A percentile compares a stretch with the other conserved stretches of the same genome.
These are phyloP conservation scores for Ilex asprella DNA, from an alignment of 257 asterid species.

Conservation along the genomic window DNA sequence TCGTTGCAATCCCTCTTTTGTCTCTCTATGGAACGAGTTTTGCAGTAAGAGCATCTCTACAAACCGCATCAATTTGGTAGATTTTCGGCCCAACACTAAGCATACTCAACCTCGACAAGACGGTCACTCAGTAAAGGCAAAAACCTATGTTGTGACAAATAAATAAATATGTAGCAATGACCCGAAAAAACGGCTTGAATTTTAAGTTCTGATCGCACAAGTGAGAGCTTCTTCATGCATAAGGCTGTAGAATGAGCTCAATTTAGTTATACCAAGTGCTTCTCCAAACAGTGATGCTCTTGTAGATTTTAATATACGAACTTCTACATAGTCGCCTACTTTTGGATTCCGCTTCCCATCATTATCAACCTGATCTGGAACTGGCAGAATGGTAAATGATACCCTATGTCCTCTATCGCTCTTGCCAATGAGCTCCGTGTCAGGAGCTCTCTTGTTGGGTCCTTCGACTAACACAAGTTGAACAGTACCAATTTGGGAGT, in stretches of 20 bases:
- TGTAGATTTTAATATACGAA: conserved; percentile 54
- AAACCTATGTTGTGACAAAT: not conserved
- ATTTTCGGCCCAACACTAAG: too few species aligned
- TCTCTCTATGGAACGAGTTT: too few species aligned
- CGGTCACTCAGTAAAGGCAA: too few species aligned
- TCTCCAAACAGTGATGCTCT: conserved; percentile 82
- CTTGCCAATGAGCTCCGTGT: conserved; percentile 85
- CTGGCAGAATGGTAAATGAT: conserved; percentile 40
- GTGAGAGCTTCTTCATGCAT: conserved; percentile 35
- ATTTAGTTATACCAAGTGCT: conserved; percentile 58
- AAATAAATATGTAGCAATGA: conserved; percentile 6
- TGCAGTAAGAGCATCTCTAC: too few species aligned
- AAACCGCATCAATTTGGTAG: too few species aligned
- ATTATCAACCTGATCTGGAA: conserved; percentile 49
- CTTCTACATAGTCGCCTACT: conserved; percentile 79
- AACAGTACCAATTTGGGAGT: conserved; percentile 62
- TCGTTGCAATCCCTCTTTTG: too few species aligned
- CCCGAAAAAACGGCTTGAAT: conserved; percentile 1
- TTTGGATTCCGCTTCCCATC: conserved; percentile 49
- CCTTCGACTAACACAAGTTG: conserved; percentile 96
- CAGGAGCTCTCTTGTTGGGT: conserved; percentile 89
- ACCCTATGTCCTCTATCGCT: conserved; percentile 95
- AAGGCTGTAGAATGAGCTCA: conserved; percentile 57
- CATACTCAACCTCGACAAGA: too few species aligned
- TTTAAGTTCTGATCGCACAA: conserved; percentile 36